Conservation (phyloP, 805 yeast species). For the Ogataea trehalophila region DNA sequence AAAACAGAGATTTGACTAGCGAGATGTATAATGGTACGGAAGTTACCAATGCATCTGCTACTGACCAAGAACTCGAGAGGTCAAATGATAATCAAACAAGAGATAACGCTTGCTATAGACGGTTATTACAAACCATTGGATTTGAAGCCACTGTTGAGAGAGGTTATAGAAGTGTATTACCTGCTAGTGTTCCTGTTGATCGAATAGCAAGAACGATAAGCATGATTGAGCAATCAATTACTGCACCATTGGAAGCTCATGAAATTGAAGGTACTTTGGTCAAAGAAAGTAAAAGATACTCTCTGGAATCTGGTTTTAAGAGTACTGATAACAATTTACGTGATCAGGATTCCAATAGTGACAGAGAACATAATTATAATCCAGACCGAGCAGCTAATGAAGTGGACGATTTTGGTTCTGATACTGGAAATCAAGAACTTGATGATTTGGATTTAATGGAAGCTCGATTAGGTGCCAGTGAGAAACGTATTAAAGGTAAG, state of each 20-base stretch:
- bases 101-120: constrained; percentile 16
- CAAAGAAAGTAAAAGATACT: neutral
- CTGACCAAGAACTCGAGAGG: constrained; percentile 3
- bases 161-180: constrained; percentile 3
- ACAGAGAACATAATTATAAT: neutral
- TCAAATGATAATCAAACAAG: constrained; percentile 6
- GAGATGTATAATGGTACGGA: neutral
- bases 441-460: constrained; percentile 38
- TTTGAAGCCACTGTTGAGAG: constrained; percentile 7
- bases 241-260: constrained; percentile 20
- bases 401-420: constrained; percentile 35
- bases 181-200: constrained; percentile 3
- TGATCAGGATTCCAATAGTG: neutral
- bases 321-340: no score
- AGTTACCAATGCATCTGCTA: neutral
- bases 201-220: constrained; percentile 10
- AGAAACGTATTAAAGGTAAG: constrained; percentile 20
- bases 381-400: constrained; percentile 27
- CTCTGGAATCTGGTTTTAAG: neutral
- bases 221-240: constrained; percentile 15
- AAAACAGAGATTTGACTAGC: neutral
- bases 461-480: constrained; percentile 20
- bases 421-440: constrained; percentile 26
- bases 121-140: constrained; percentile 21
- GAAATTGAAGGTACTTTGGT: constrained; percentile 7